Percentiles rank a stretch among this genome's conserved stretches.
Conservation (phyloP, 2,329 filamentous ascomycete genomes). For the Neofusicoccum sp. region DNA sequence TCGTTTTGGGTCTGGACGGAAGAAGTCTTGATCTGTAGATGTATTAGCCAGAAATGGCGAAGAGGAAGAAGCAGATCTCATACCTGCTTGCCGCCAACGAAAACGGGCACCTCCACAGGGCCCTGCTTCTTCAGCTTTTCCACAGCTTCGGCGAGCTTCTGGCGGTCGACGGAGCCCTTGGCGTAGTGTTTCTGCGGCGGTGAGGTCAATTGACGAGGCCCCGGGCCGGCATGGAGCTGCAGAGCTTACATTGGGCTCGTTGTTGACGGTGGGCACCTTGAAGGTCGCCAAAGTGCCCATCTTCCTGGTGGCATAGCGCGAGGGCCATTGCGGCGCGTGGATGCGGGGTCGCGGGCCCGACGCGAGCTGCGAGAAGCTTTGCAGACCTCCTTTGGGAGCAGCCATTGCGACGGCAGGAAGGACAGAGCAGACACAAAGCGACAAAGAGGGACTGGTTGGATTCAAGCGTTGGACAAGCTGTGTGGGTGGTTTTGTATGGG, state of each 20-base stretch:
- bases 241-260: slow-evolving; percentile 85
- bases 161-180: slow-evolving; percentile 77
- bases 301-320: slow-evolving; percentile 22
- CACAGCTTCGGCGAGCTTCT: slow-evolving; percentile 72
- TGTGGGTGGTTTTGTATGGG: not conserved
- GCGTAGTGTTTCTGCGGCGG: slow-evolving; percentile 74
- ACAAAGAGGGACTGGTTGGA: not conserved
- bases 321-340: slow-evolving; percentile 7
- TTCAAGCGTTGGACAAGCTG: not conserved
- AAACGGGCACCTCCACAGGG: slow-evolving; percentile 75
- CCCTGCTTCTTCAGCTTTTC: slow-evolving; percentile 65
- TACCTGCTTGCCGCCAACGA: slow-evolving; percentile 80
- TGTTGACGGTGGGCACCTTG: slow-evolving; percentile 80
- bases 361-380: slow-evolving; percentile 8
- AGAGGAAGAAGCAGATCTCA: slow-evolving; percentile 24
- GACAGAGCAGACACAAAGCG: not conserved
- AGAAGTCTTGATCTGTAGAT: slow-evolving; percentile 62
- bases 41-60: slow-evolving; percentile 14
- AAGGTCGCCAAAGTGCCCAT: slow-evolving; percentile 72
- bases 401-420: not conserved
- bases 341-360: slow-evolving; percentile 8
- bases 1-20: slow-evolving; percentile 71
- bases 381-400: slow-evolving; percentile 5
- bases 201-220: not conserved
- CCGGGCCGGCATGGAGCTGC: not conserved